A percentile compares a stretch with the other conserved stretches of the same genome.
Evolutionary conservation across 176 grass and related monocot genomes (phyloP).

Genomic region (Ananas comosus): DNA sequence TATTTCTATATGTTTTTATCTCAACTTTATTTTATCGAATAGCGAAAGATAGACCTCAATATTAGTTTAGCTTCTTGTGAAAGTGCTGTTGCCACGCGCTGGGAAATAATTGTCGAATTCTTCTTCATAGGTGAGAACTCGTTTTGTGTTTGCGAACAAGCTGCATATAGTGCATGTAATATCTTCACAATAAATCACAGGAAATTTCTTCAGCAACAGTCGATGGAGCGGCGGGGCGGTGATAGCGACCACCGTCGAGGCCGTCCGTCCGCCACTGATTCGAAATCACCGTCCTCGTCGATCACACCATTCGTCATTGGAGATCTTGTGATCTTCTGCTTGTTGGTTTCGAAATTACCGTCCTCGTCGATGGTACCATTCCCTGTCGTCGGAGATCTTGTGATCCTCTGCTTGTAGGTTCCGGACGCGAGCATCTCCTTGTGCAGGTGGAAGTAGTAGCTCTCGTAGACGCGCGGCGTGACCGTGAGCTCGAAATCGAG

Average conservation of each 20-base stretch:
- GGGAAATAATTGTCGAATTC: too few relatives aligned
- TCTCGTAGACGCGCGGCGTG: conserved; percentile 35
- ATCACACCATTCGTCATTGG: not conserved
- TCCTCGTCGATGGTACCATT: not conserved
- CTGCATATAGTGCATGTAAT: too few relatives aligned
- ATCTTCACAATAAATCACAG: too few relatives aligned
- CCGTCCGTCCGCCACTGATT: not conserved
- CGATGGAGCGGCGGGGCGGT: conserved; percentile 15
- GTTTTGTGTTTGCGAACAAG: too few relatives aligned
- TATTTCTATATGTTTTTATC: too few relatives aligned
- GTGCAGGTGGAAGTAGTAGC: conserved; percentile 56
- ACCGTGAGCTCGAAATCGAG: conserved; percentile 59
- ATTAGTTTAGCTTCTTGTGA: too few relatives aligned
- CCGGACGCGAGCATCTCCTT: conserved; percentile 20
- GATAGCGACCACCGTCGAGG: conserved; percentile 28
- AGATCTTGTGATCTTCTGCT: not conserved
- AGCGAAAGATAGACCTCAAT: too few relatives aligned
- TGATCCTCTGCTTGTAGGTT: not conserved
- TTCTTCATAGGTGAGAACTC: too few relatives aligned
- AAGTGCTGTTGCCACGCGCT: too few relatives aligned
- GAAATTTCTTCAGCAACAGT: not conserved
- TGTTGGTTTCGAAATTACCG: not conserved
- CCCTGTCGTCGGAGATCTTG: not conserved
- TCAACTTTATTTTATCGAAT: too few relatives aligned
- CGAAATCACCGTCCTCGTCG: not conserved